Base-by-base conservation (phyloP, 805 yeast species). In the Zygotorulaspora chibaensis region DNA sequence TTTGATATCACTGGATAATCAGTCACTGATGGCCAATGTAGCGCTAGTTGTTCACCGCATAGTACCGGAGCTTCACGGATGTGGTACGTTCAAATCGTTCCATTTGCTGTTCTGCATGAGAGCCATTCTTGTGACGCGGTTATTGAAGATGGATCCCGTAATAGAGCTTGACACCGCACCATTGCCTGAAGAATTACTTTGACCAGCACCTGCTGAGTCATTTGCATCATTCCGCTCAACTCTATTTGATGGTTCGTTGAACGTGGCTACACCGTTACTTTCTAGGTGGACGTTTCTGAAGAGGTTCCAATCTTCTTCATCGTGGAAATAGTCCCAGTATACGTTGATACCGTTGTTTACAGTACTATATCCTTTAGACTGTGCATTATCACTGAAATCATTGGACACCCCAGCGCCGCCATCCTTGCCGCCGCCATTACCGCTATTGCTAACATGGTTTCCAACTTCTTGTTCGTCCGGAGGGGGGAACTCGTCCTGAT, bases 251-350 rank as follows among this genome's bases (percentile, higher is more conserved):
- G 52, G 48, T 25, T 31, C 47, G 37, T 49, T 44, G 35, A 51
- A 54, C 3, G 56, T 47, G 10, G 53, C 56, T 3, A 50, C 42
- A 28, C 66, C 66, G 38, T 59, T 58, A 35, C 61, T 51, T 35
- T 60, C 63, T 26, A 54, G 42, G 35, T 55, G 52, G 25, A 50
- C 43, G 10, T 50, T 47, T 33, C 56, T 56, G 40, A 63, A 63
- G 1, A 57, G 46, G 35, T 55, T 54, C 63, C 65, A 62, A 40
- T 57, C 59, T 8, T 59, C 66, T 40, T 62, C 65, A 30, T 59
- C 66, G 38, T 61, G 60, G 35, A 61, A 63, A 33, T 50, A 54
- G 35, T 61, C 65, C 67, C 67, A 63, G 39, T 55, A 63, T 13
- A 52, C 55, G 37, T 53, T 52, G 28, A 33, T 45, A 20, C 27